phyloP scores from a whole-genome alignment of 208 protist genomes.

The Trypanosoma scelopori region DNA sequence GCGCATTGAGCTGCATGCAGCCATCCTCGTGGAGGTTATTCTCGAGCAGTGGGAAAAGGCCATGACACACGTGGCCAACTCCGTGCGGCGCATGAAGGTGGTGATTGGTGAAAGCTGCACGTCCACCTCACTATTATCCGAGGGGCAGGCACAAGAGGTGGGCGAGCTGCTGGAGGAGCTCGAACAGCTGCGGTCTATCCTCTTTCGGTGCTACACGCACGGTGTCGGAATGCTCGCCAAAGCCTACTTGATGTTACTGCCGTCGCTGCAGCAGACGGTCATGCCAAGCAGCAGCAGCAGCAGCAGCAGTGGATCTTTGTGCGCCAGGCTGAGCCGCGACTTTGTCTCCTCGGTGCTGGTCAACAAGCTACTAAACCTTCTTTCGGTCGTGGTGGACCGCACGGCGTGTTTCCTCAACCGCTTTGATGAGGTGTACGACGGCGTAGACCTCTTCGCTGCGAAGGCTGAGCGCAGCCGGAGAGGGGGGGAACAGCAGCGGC shows the following conservation, averaged over 20 bases:
- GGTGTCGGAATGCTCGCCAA: conserved; percentile 79
- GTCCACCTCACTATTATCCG: conserved; percentile 35
- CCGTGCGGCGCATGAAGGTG: conserved; percentile 79
- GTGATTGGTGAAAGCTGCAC: conserved; percentile 80
- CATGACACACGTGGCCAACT: conserved; percentile 59
- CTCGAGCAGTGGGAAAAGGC: conserved; percentile 76
- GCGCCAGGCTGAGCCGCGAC: conserved; percentile 74
- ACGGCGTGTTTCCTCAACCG: conserved; percentile 71
- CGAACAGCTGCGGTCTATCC: conserved; percentile 66
- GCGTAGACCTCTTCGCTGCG: conserved; percentile 69
- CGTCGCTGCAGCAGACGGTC: conserved; percentile 33
- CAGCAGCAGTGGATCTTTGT: conserved; percentile 33
- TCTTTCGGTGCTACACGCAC: conserved; percentile 68
- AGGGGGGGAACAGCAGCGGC: conserved; percentile 7
- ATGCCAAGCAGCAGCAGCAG: conserved; percentile 1
- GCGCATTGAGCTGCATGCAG: conserved; percentile 74
- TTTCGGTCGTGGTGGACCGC: conserved; percentile 81
- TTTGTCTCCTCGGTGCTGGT: conserved; percentile 68
- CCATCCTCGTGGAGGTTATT: conserved; percentile 76
- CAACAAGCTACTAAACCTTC: conserved; percentile 82
- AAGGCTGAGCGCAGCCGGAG: conserved; percentile 44
- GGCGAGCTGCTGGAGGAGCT: conserved; percentile 70
- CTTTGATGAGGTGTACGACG: conserved; percentile 66
- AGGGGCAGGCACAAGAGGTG: conserved; percentile 64
- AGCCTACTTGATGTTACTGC: conserved; percentile 75